Base-by-base conservation (phyloP, 106 monocot species). In the Phalaenopsis aphrodite region DNA sequence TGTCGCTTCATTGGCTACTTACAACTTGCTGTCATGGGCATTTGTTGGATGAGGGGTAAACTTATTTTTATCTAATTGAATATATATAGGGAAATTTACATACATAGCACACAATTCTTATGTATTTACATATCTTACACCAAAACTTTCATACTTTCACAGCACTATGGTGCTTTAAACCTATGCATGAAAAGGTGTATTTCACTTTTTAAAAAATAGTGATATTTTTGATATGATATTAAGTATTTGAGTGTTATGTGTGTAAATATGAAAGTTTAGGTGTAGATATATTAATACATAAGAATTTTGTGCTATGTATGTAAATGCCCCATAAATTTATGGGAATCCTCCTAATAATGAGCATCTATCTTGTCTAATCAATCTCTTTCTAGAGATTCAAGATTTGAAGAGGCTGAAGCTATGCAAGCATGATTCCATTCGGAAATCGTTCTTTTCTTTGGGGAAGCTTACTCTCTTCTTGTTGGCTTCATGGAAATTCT, bases 381-480 rank as follows among this genome's bases (percentile, higher is more conserved):
- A 93, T 86, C 61, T 93, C 65, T 78, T 93, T 87, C 87, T 18
- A 85, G 88, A 79, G 85, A 87, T 23, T 90, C 86, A 41, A 85
- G 82, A 78, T 81, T 93, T 57, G 85, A 85, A 65, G 93, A 87
- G n/a, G 93, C 90, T 66, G 90, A 93, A 81, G 23, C 56, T 87
- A 85, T 30, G 30, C 87, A 14, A 76, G 84, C 1, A 78, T 9
- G n/a, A 87, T 81, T 38, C 24, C 71, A n/a, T 87, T 80, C 67
- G 66, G 41, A 18, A 74, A 84, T 77, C 88, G 90, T 79, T 61
- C 17, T 0, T 67, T 90, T 48, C 58, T 88, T 57, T 87, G 85
- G 87, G 90, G 88, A 15, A 93, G 85, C 61, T 84, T 90, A 82
- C 85, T 90, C 10, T 90, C 93, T 77, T 88, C 87, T 18, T 88